These are phyloP conservation scores for Nowakowskiella sp. DNA, from an alignment of 192 early-diverging fungal species.

Conservation along the genomic window DNA sequence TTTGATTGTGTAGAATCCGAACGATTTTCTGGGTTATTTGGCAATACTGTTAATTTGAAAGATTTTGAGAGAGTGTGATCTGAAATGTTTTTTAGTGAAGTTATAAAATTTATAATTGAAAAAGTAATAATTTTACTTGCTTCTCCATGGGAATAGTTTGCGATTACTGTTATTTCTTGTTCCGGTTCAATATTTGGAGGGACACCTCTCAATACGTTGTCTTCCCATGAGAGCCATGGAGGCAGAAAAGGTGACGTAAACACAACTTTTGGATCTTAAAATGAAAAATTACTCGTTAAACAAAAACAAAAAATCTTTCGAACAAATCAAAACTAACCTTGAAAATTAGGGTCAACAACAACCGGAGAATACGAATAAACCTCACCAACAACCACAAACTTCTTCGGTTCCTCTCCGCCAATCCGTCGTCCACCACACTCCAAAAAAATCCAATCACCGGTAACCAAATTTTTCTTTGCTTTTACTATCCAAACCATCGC, in stretches of 20 bases:
- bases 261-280: constrained; percentile 55
- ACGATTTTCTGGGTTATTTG: too few species aligned
- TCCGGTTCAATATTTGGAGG: constrained; percentile 47
- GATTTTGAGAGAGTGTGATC: too few species aligned
- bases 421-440: constrained; percentile 66
- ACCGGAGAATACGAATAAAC: constrained; percentile 59
- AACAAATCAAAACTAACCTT: constrained; percentile 18
- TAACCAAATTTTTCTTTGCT: constrained; percentile 61
- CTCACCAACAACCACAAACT: constrained; percentile 53
- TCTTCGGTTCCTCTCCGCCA: constrained; percentile 48
- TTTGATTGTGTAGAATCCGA: too few species aligned
- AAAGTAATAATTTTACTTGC: too few species aligned
- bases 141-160: constrained; percentile 56
- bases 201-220: constrained; percentile 57
- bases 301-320: not conserved
- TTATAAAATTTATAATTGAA: too few species aligned
- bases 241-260: constrained; percentile 66
- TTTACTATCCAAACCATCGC: constrained; percentile 77
- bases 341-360: constrained; percentile 71
- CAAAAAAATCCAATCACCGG: constrained; percentile 58
- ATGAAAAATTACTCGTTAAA: not conserved
- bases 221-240: constrained; percentile 65
- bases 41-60: too few species aligned
- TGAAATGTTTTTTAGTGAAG: too few species aligned
- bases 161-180: constrained; percentile 54